phyloP scores from a whole-genome alignment of 192 early-diverging fungal species.

The Gamsiella multidivaricata region DNA sequence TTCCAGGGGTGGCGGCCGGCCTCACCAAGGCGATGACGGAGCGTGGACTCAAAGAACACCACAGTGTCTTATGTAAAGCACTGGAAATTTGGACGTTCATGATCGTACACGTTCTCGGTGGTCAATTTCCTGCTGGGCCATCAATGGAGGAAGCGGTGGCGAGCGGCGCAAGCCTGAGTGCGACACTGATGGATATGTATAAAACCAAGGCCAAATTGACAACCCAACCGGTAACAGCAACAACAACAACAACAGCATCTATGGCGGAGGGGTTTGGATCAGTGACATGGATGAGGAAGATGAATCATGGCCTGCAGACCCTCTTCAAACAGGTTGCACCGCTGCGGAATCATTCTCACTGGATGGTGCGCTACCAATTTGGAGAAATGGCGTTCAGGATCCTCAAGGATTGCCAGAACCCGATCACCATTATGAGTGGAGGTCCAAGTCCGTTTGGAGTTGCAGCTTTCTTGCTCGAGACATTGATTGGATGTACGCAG shows the following conservation, averaged over 20 bases:
- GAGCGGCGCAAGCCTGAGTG: not conserved
- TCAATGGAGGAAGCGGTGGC: not conserved
- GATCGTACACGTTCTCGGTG: slow-evolving; percentile 15
- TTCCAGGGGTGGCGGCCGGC: slow-evolving; percentile 31
- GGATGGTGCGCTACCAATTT: slow-evolving; percentile 36
- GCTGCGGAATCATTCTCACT: slow-evolving; percentile 27
- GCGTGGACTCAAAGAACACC: slow-evolving; percentile 44
- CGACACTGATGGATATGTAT: slow-evolving; percentile 30
- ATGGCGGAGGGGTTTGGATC: not conserved
- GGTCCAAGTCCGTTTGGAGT: not conserved
- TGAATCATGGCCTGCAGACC: slow-evolving; percentile 13
- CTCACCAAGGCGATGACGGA: slow-evolving; percentile 17
- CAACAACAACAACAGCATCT: not conserved
- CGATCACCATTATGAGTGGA: not conserved
- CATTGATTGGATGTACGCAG: slow-evolving; percentile 31
- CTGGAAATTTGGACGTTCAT: slow-evolving; percentile 36
- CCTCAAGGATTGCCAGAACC: slow-evolving; percentile 26
- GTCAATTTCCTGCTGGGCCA: not conserved
- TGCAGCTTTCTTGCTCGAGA: slow-evolving; percentile 36
- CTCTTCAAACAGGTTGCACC: slow-evolving; percentile 27
- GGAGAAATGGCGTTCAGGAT: slow-evolving; percentile 22
- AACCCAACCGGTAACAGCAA: not conserved
- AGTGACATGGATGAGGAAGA: slow-evolving; percentile 18
- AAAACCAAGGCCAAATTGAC: slow-evolving; percentile 2
- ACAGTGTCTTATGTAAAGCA: slow-evolving; percentile 6